Percentiles rank a stretch among this genome's conserved stretches.
Conservation (phyloP, 441 rosid genomes). For the Pelargonium citronellum region DNA sequence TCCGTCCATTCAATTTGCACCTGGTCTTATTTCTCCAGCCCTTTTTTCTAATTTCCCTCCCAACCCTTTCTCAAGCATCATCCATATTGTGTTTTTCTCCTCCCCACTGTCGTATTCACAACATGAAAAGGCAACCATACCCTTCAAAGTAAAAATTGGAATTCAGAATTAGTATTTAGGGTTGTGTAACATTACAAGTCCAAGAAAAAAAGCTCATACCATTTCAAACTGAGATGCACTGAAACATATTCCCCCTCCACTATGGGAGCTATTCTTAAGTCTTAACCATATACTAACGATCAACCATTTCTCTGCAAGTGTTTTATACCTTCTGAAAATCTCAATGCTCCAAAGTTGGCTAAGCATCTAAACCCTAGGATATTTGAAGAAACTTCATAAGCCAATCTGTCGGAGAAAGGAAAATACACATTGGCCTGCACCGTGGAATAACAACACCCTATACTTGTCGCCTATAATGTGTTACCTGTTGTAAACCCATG, state of each 20-base stretch:
- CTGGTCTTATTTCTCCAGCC: constrained; percentile 81
- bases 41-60: constrained; percentile 89
- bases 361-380: constrained; percentile 83
- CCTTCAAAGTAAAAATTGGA: constrained; percentile 36
- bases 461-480: background rate
- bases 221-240: constrained; percentile 96
- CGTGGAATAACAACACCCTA: constrained; percentile 14
- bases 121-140: constrained; percentile 97
- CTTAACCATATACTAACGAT: constrained; percentile 46
- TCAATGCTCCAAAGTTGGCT: constrained; percentile 72
- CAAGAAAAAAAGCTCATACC: constrained; percentile 33
- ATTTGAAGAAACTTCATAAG: constrained; percentile 68
- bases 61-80: constrained; percentile 83
- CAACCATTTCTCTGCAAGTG: constrained; percentile 88
- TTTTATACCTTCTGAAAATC: constrained; percentile 73
- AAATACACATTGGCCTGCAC: constrained; percentile 88
- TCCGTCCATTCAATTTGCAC: constrained; percentile 81
- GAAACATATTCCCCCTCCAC: constrained; percentile 77
- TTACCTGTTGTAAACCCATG: too few species aligned
- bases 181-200: constrained; percentile 11
- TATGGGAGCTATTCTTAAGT: constrained; percentile 45
- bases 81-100: constrained; percentile 88
- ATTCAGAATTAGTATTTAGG: background rate
- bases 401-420: constrained; percentile 96
- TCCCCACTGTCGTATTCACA: constrained; percentile 95